These are phyloP conservation scores for Abelmoschus esculentus DNA, from an alignment of 345 rosid species.

Conservation along the genomic window DNA sequence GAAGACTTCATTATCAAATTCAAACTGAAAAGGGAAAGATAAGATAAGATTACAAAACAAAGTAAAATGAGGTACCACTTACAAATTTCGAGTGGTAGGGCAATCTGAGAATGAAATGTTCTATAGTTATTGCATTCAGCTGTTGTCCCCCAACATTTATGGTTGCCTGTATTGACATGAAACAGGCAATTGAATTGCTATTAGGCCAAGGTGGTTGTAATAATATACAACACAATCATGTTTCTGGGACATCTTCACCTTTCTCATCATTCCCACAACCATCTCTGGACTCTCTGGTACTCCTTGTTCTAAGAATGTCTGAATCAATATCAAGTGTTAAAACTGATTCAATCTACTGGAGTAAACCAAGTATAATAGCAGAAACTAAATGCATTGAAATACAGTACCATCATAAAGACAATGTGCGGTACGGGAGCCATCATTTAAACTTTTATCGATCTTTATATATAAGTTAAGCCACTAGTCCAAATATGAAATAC, in stretches of 20 bases:
- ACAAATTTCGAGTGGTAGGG: conserved; percentile 66
- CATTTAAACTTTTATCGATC: neutral
- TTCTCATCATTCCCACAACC: conserved; percentile 52
- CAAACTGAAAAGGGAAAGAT: neutral
- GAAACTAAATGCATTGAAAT: neutral
- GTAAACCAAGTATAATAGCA: neutral
- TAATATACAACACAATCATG: neutral
- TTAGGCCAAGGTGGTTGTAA: neutral
- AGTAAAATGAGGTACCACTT: conserved; percentile 18
- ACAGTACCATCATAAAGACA: neutral
- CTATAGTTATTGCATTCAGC: conserved; percentile 58
- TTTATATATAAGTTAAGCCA: neutral
- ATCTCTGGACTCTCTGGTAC: conserved; percentile 57
- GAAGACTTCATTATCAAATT: neutral
- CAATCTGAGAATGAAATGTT: conserved; percentile 74
- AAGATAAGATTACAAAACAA: neutral
- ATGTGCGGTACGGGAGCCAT: neutral
- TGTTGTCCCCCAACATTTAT: conserved; percentile 67
- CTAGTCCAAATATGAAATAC: neutral
- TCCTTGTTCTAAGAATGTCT: conserved; percentile 74
- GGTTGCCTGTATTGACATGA: conserved; percentile 40
- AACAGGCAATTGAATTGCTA: neutral
- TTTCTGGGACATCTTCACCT: conserved; percentile 31
- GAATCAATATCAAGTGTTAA: conserved; percentile 14
- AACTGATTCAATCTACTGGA: neutral